Evolutionary conservation across 345 rosid genomes (phyloP).

Genomic region (Arabis alpina): DNA sequence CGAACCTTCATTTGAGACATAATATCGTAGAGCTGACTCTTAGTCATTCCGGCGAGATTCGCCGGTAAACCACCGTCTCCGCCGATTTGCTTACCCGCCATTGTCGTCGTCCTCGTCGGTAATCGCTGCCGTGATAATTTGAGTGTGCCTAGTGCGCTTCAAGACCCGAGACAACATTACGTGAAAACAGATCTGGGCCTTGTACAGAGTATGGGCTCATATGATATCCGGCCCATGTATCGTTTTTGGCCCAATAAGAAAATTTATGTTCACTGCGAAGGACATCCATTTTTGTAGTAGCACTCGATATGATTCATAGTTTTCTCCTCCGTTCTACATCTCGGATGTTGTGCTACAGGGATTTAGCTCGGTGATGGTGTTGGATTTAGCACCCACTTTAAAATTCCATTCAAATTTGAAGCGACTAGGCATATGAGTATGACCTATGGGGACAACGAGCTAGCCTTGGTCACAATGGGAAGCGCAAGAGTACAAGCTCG

Average conservation of each 20-base stretch:
- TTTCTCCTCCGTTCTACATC: no score
- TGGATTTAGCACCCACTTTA: no score
- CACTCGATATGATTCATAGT: no score
- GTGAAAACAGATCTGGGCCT: conserved; percentile 11
- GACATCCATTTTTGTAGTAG: not conserved
- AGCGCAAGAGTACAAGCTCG: no score
- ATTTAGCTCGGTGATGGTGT: no score
- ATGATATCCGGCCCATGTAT: not conserved
- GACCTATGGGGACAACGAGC: no score
- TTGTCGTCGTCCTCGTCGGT: conserved; percentile 39
- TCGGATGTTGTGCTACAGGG: no score
- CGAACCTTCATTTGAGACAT: conserved; percentile 90
- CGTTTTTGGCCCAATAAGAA: not conserved
- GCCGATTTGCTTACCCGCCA: conserved; percentile 74
- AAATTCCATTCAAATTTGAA: no score
- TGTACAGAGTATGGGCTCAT: not conserved
- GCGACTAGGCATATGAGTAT: no score
- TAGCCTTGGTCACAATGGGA: no score
- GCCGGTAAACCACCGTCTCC: conserved; percentile 73
- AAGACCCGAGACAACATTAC: not conserved
- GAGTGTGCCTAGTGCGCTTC: not conserved
- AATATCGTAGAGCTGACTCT: conserved; percentile 90
- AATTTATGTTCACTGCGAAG: not conserved
- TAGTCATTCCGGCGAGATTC: conserved; percentile 88
- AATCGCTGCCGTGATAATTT: not conserved